phyloP scores from a whole-genome alignment of 768 basidiomycete species.

The Hortiboletus flavorubellus region DNA sequence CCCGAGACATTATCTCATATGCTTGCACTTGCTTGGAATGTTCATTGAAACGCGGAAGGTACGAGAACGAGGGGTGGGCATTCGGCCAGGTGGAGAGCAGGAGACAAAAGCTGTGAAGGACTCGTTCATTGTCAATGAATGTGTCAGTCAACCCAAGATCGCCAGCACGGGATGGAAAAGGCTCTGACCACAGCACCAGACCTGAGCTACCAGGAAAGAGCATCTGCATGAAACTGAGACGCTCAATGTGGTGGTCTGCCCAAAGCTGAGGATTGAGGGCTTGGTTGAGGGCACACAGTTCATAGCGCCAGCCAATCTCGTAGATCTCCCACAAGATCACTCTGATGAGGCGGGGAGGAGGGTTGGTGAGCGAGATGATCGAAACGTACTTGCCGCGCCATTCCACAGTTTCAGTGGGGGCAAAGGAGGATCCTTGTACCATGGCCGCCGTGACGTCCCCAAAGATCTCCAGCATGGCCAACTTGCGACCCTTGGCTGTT shows the following conservation, averaged over 20 bases:
- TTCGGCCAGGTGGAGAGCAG: not conserved
- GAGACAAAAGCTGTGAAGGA: not conserved
- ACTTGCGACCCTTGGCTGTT: not conserved
- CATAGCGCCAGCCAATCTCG: conserved; percentile 19
- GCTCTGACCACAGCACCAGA: not conserved
- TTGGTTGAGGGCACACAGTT: conserved; percentile 19
- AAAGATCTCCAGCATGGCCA: not conserved
- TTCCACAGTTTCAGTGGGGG: not conserved
- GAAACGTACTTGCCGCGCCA: not conserved
- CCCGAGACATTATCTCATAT: not conserved
- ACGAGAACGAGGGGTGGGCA: not conserved
- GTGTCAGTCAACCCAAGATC: not conserved
- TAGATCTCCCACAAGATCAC: conserved; percentile 19
- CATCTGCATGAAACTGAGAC: not conserved
- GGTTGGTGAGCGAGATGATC: not conserved
- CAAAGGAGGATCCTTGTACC: not conserved
- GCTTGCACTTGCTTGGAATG: not conserved
- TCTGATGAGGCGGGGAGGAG: not conserved
- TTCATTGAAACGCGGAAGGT: not conserved
- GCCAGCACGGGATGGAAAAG: not conserved
- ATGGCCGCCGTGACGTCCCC: not conserved
- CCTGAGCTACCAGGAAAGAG: conserved; percentile 1
- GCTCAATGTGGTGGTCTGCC: not conserved
- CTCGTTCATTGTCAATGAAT: not conserved
- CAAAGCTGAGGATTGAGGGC: conserved; percentile 5